Base-by-base conservation (phyloP, 495 filamentous ascomycete genomes). In the Aspergillus campestris region DNA sequence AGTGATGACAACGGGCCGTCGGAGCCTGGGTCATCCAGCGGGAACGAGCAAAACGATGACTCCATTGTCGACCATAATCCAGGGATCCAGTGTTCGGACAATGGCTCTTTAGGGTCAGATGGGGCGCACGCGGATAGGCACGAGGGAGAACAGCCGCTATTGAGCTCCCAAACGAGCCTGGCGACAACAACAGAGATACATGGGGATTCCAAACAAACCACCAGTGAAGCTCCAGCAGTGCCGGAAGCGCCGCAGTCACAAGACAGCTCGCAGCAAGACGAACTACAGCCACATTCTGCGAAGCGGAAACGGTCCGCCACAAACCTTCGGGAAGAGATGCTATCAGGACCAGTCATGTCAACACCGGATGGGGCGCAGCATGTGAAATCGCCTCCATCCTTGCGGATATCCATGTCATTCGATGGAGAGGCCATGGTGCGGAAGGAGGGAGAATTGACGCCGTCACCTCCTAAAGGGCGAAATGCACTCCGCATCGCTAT, bases 371-470 rank as follows among this genome's bases (percentile, higher is more conserved):
- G 47, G 27, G 51, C 53, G 11, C 57, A 57, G 1, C 50, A 41
- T 18, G 29, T 62, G 8, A 70, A 61, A 39, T 71, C 68, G 6
- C 70, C 70, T n/a, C 70, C 70, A 9, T 71, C 70, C 8, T 43
- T 73, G 54, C 60, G 70, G 38, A 48, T 95, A 40, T 89, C 86
- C 0, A 65, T 87, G 48, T 89, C 86, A 13, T 73, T 84, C 39
- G 87, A 94, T 44, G 90, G 90, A 42, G 86, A 86, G 56, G 90
- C 89, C 2, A 81, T 87, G 63, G 71, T 96, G 30, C 72, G 84
- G 7, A 78, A 82, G 36, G 69, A 80, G 49, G 76, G 77, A 41
- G 76, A 76, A 52, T 56, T 71, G 42, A 77, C 79, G 6, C 79
- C 80, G n/a, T 91, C 89, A 1, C 87, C 89, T 8, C 83, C 85